Evolutionary conservation across 352 stramenopile species (phyloP), one percentile per base, ranked within the genome.

Genomic region (Poterioochromonas sp.): DNA sequence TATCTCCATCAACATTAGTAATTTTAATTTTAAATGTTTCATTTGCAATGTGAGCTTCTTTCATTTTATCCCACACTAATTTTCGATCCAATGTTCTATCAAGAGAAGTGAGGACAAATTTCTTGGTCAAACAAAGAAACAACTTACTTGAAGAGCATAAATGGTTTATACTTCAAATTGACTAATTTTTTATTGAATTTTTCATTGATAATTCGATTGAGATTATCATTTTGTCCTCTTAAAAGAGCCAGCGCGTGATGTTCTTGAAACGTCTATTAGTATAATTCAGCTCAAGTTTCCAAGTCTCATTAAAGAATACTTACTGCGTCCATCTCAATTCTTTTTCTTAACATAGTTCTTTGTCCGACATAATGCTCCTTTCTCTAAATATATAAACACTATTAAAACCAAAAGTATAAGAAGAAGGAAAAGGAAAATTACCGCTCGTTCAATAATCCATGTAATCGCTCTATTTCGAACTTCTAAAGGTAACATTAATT

Each of bases 241-340:
- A 44, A 2, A 32, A 71, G 32, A 43, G 2, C 11, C 15, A 47
- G 34, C 11, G 15, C 32, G 41, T 71, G 18, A 26, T 22, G 8
- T 44, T 71, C 32, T 44, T 44, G 32, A 44, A 40, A 29, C 5
- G 12, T 29, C 2, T 43, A 11, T 43, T 29, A 43, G 39, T 71
- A 8, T 44, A 12, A 71, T 41, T 29, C 39, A 71, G 15, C 3
- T 43, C 3, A 71, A 58, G 47, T 26, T 26, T 58, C 47, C 15
- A 15, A 58, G 26, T 58, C 26, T 26, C 15, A 58, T 26, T 26
- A 58, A 26, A 58, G 47, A 15, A 15, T 8, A 68, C 58, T 32
- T 68, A 68, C 58, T 26, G 58, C 26, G 58, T 68, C 58, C 34
- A 40, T 32, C 34, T 68, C 29, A 18, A 68, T 68, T 68, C 34